Conservation (phyloP, 352 stramenopile species). For the Globisporangium iwayamae region DNA sequence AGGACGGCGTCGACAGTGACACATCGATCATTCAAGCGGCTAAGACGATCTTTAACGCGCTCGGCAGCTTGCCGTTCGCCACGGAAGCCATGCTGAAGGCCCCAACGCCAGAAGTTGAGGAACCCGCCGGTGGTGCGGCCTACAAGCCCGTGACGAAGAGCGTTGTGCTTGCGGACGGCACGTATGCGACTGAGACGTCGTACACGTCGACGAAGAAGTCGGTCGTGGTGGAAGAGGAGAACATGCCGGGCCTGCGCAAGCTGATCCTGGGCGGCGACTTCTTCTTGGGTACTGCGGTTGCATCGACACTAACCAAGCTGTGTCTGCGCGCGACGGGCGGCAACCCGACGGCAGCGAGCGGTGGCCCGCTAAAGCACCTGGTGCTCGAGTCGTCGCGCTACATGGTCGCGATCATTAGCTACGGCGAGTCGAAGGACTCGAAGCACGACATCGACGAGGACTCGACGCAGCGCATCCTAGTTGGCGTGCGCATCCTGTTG, state of each 20-base stretch:
- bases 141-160: constrained; percentile 96
- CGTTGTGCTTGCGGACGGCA: constrained; percentile 98
- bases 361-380: constrained; percentile 57
- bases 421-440: constrained; percentile 66
- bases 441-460: constrained; percentile 92
- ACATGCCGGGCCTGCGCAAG: constrained; percentile 76
- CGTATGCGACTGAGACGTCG: constrained; percentile 98
- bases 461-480: constrained; percentile 93
- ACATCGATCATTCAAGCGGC: constrained; percentile 76
- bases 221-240: constrained; percentile 53
- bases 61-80: constrained; percentile 74
- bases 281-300: constrained; percentile 94
- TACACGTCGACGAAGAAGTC: constrained; percentile 55
- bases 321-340: constrained; percentile 86
- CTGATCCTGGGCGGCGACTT: constrained; percentile 94
- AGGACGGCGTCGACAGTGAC: constrained; percentile 37
- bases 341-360: constrained; percentile 35
- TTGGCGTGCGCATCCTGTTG: constrained; percentile 94
- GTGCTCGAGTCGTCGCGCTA: constrained; percentile 67
- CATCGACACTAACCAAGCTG: constrained; percentile 96
- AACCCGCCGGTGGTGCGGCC: constrained; percentile 30
- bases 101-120: constrained; percentile 20
- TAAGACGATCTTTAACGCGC: constrained; percentile 86
- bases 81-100: constrained; percentile 52
- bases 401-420: constrained; percentile 75